Conservation (phyloP, 345 rosid genomes). For the Excoecaria cochinchinensis region DNA sequence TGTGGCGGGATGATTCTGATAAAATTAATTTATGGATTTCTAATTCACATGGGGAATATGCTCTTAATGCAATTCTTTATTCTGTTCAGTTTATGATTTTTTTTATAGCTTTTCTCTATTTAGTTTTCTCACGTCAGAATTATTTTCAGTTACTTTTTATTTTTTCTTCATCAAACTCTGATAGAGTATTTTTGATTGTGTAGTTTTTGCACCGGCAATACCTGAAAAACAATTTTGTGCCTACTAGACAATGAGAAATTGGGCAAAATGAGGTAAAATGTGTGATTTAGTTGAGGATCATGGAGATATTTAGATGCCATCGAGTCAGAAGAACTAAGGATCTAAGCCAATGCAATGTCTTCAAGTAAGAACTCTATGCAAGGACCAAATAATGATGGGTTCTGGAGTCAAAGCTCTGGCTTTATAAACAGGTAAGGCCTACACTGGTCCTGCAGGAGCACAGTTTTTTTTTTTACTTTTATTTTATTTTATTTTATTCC, state of each 20-base stretch:
- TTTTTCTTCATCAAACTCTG: conserved; percentile 2
- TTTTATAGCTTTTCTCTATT: not conserved
- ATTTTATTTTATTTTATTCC: too few relatives aligned
- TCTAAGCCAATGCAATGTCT: conserved; percentile 35
- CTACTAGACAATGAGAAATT: conserved; percentile 22
- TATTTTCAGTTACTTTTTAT: not conserved
- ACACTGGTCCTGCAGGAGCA: not conserved
- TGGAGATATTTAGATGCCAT: conserved; percentile 21
- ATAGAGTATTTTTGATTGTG: conserved; percentile 4
- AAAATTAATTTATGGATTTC: not conserved
- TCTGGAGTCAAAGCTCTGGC: conserved; percentile 30
- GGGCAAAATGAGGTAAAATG: conserved; percentile 25
- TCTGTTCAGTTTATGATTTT: not conserved
- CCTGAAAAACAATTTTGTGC: not conserved
- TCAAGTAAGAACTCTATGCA: conserved; percentile 31
- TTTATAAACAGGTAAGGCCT: conserved; percentile 34
- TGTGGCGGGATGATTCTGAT: not conserved
- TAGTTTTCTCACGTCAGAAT: not conserved
- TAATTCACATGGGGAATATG: not conserved
- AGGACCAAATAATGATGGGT: conserved; percentile 23
- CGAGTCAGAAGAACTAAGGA: conserved; percentile 16
- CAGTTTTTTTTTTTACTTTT: not conserved
- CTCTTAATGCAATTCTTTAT: not conserved
- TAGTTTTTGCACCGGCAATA: conserved; percentile 2
- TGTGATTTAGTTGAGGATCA: conserved; percentile 16